phyloP scores from a whole-genome alignment of 140 eudicot genomes.

The Erigeron philadelphicus region DNA sequence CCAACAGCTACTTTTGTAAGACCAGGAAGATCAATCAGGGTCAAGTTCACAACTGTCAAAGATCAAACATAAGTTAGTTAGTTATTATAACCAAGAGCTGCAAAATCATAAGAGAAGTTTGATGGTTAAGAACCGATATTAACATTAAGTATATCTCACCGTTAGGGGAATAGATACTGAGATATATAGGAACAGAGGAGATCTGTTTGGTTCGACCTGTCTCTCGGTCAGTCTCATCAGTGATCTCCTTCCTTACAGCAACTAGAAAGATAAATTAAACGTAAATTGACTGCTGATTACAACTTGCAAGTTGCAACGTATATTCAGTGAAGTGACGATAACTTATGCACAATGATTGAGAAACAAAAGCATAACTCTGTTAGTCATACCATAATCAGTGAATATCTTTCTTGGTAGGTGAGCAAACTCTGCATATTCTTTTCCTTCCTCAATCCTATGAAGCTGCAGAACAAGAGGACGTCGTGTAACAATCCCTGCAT shows the following conservation, averaged over 20 bases:
- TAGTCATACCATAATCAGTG: conserved; percentile 72
- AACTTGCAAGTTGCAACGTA: conserved; percentile 20
- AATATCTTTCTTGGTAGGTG: conserved; percentile 71
- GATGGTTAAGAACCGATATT: conserved; percentile 1
- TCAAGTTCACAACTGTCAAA: conserved; percentile 48
- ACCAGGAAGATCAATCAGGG: conserved; percentile 57
- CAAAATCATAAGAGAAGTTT: neutral
- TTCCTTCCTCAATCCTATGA: conserved; percentile 37
- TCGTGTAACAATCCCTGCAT: conserved; percentile 49
- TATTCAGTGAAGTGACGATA: neutral
- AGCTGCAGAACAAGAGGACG: conserved; percentile 57
- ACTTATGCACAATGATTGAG: neutral
- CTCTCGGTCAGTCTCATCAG: conserved; percentile 97
- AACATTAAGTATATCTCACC: conserved; percentile 45
- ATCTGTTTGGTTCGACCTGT: conserved; percentile 75
- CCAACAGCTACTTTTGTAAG: conserved; percentile 54
- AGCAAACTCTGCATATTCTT: conserved; percentile 90
- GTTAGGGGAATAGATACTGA: conserved; percentile 87
- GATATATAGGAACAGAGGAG: conserved; percentile 86
- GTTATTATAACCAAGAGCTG: conserved; percentile 15
- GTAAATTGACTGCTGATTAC: neutral
- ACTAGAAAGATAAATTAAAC: conserved; percentile 40
- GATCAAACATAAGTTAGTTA: conserved; percentile 17
- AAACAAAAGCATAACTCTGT: neutral
- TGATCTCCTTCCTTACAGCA: conserved; percentile 88